A percentile compares a stretch with the other conserved stretches of the same genome.
phyloP scores from a whole-genome alignment of 2,329 filamentous ascomycete genomes.

The Xylariaceae sp. region DNA sequence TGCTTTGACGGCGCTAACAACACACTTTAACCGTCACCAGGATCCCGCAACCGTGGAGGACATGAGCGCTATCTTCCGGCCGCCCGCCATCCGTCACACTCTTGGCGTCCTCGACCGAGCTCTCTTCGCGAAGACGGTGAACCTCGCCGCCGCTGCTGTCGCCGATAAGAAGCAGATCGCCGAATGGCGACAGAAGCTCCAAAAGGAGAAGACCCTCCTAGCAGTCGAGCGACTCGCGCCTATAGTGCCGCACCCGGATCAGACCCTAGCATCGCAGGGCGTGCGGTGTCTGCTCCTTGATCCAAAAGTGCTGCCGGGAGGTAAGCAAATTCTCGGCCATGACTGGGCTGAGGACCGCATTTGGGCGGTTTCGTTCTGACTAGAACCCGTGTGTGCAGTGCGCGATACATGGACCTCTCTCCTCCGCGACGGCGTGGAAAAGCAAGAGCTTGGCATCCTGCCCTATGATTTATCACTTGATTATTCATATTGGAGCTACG shows the following conservation, averaged over 20 bases:
- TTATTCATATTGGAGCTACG: slow-evolving; percentile 49
- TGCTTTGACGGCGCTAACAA: slow-evolving; percentile 10
- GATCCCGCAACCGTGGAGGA: slow-evolving; percentile 30
- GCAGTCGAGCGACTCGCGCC: slow-evolving; percentile 58
- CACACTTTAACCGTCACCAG: slow-evolving; percentile 8
- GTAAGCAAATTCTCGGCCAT: slow-evolving; percentile 32
- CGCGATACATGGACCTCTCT: slow-evolving; percentile 71
- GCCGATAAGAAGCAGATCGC: slow-evolving; percentile 72
- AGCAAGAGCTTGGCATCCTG: slow-evolving; percentile 64
- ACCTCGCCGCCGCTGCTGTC: slow-evolving; percentile 73
- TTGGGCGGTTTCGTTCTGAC: slow-evolving; percentile 6
- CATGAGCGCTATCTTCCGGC: slow-evolving; percentile 63
- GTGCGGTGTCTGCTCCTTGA: slow-evolving; percentile 59
- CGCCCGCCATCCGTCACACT: slow-evolving; percentile 58
- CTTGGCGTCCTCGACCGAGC: slow-evolving; percentile 66
- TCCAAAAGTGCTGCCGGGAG: slow-evolving; percentile 51
- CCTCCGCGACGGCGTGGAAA: slow-evolving; percentile 63
- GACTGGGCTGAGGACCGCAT: background rate
- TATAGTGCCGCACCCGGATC: slow-evolving; percentile 60
- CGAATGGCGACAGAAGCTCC: slow-evolving; percentile 62
- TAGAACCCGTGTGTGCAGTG: slow-evolving; percentile 42
- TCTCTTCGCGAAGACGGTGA: slow-evolving; percentile 74
- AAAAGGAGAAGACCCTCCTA: slow-evolving; percentile 63
- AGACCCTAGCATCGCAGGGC: slow-evolving; percentile 48
- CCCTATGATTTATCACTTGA: slow-evolving; percentile 72